These are phyloP conservation scores for Camelina sativa DNA, from an alignment of 345 rosid species.

Conservation along the genomic window DNA sequence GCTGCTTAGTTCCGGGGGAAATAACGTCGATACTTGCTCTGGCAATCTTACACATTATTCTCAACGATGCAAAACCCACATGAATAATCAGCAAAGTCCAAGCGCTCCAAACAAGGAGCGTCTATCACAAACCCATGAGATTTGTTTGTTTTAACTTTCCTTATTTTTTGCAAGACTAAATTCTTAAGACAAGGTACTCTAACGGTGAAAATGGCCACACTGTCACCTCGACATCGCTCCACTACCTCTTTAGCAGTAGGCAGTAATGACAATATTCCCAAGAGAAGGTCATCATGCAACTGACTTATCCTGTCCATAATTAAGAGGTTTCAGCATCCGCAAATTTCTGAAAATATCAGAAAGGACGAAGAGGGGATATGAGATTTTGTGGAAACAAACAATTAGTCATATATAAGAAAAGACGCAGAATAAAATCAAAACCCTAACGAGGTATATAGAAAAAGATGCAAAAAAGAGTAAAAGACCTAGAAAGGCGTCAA, in stretches of 20 bases:
- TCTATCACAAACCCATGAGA: too few relatives aligned
- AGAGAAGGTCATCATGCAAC: neutral
- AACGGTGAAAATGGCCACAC: neutral
- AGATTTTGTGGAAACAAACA: neutral
- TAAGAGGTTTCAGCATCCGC: too few relatives aligned
- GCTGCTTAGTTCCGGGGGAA: too few relatives aligned
- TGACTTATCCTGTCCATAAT: neutral
- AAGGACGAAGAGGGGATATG: neutral
- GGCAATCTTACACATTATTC: too few relatives aligned
- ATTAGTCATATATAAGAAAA: neutral
- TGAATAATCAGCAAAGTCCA: too few relatives aligned
- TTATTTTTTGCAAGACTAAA: neutral
- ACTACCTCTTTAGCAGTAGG: neutral
- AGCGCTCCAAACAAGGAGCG: too few relatives aligned
- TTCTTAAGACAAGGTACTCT: constrained; percentile 16
- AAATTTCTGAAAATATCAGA: neutral
- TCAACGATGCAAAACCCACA: too few relatives aligned
- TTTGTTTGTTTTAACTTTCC: too few relatives aligned
- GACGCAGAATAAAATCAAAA: neutral
- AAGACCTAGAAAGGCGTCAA: too few relatives aligned
- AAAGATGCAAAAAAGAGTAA: too few relatives aligned
- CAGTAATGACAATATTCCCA: constrained; percentile 6
- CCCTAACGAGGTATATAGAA: too few relatives aligned
- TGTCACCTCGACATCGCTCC: neutral
- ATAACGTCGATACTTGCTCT: too few relatives aligned